Evolutionary conservation across 495 filamentous ascomycete species (phyloP).

Genomic region (Hypoxylon fragiforme): DNA sequence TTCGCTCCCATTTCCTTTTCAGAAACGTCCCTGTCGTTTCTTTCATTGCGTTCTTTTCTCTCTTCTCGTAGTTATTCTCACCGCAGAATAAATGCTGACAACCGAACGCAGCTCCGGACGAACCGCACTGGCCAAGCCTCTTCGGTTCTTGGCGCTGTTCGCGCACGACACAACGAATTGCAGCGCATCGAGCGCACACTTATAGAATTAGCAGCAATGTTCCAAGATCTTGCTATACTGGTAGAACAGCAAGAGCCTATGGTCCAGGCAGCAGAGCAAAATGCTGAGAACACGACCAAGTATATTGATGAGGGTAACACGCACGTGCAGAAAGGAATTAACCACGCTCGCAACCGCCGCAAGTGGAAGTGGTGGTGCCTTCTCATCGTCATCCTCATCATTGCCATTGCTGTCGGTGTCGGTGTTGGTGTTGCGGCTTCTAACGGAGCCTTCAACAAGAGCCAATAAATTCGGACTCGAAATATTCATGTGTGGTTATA

Average conservation of each 20-base stretch:
- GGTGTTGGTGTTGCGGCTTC: constrained; percentile 44
- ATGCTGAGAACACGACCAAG: constrained; percentile 57
- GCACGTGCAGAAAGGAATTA: constrained; percentile 64
- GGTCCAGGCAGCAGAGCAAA: constrained; percentile 56
- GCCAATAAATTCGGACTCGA: background rate
- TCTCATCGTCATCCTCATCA: constrained; percentile 59
- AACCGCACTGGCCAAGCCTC: constrained; percentile 68
- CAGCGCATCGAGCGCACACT: constrained; percentile 70
- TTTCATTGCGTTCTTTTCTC: background rate
- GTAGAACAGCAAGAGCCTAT: constrained; percentile 65
- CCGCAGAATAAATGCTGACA: constrained; percentile 13
- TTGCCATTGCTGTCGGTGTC: constrained; percentile 52
- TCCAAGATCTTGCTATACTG: constrained; percentile 67
- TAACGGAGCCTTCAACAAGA: constrained; percentile 14
- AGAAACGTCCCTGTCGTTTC: background rate
- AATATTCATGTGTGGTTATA: background rate
- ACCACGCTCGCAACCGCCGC: constrained; percentile 57
- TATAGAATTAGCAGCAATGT: constrained; percentile 64
- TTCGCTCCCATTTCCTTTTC: too few species aligned
- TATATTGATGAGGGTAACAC: constrained; percentile 62
- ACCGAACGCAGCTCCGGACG: constrained; percentile 60
- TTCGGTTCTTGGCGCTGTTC: constrained; percentile 69
- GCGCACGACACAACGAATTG: constrained; percentile 76
- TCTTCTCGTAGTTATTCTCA: background rate
- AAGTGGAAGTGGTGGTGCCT: constrained; percentile 76